Percentiles rank a stretch among this genome's conserved stretches.
Conservation (phyloP, 2,329 filamentous ascomycete species). For the Beauveria pseudobassiana region DNA sequence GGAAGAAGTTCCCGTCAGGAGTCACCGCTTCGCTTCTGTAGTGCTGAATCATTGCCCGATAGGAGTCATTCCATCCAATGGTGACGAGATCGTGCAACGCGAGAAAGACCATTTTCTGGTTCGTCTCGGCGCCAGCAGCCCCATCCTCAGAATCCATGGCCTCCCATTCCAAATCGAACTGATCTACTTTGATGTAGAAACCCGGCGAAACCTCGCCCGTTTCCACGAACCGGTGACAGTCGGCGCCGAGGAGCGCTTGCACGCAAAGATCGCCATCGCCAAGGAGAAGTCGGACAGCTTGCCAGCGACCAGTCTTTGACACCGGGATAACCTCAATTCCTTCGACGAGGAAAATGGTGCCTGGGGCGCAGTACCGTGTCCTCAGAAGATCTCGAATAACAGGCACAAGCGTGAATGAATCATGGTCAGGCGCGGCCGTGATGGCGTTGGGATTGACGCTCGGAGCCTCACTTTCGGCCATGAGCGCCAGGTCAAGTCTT, state of each 20-base stretch:
- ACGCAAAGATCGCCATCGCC: slow-evolving; percentile 47
- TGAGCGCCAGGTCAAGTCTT: background rate
- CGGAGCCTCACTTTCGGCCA: slow-evolving; percentile 16
- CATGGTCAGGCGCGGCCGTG: slow-evolving; percentile 16
- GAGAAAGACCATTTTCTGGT: slow-evolving; percentile 33
- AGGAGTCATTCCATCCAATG: slow-evolving; percentile 41
- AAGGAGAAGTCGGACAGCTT: slow-evolving; percentile 39
- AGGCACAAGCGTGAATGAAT: slow-evolving; percentile 26
- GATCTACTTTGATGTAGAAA: slow-evolving; percentile 40
- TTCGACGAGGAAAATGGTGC: slow-evolving; percentile 44
- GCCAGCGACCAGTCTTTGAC: slow-evolving; percentile 30
- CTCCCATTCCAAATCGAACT: slow-evolving; percentile 29
- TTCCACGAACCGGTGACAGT: slow-evolving; percentile 42
- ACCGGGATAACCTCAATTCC: slow-evolving; percentile 31
- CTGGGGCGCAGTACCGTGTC: slow-evolving; percentile 38
- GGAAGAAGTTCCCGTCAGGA: background rate
- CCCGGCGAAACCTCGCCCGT: slow-evolving; percentile 37
- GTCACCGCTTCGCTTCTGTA: slow-evolving; percentile 8
- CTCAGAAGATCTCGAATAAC: slow-evolving; percentile 42
- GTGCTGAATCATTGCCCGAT: slow-evolving; percentile 19
- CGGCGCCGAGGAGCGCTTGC: slow-evolving; percentile 41
- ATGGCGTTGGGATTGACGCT: slow-evolving; percentile 22
- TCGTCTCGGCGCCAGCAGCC: background rate
- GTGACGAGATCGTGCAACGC: slow-evolving; percentile 36
- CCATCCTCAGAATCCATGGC: slow-evolving; percentile 10